phyloP scores from a whole-genome alignment of 208 protist species.

The Acanthamoeba healyi region DNA sequence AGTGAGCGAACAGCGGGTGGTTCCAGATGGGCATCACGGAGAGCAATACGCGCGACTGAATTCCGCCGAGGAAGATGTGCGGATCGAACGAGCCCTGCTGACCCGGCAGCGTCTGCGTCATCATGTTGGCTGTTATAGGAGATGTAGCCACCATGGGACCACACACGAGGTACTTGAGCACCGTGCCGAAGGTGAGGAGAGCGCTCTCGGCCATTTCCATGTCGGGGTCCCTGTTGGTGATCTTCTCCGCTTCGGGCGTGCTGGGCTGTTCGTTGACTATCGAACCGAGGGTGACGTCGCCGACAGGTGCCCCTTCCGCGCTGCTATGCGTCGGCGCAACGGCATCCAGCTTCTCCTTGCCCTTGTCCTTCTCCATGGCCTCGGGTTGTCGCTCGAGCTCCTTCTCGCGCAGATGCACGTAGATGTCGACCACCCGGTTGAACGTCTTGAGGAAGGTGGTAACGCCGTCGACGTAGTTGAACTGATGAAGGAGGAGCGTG shows the following conservation, averaged over 20 bases:
- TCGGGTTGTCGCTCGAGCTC: conserved; percentile 35
- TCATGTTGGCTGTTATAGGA: conserved; percentile 41
- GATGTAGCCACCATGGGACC: conserved; percentile 55
- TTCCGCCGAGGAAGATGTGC: conserved; percentile 44
- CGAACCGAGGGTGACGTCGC: not conserved
- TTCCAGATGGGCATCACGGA: conserved; percentile 71
- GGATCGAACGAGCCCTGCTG: conserved; percentile 67
- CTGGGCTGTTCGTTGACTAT: not conserved
- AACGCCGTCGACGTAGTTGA: conserved; percentile 68
- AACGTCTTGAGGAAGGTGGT: conserved; percentile 13
- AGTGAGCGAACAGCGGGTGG: conserved; percentile 38
- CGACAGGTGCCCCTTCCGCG: not conserved
- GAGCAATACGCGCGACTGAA: conserved; percentile 33
- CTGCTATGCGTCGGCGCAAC: not conserved
- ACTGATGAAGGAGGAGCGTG: conserved; percentile 70
- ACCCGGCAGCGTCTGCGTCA: conserved; percentile 63
- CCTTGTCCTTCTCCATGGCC: conserved; percentile 21
- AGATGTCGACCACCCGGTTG: conserved; percentile 33
- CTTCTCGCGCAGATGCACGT: conserved; percentile 21
- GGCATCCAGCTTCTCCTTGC: conserved; percentile 35
- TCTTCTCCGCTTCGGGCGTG: not conserved
- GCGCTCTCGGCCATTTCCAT: conserved; percentile 28
- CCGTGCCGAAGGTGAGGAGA: conserved; percentile 67
- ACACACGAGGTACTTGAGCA: conserved; percentile 61
- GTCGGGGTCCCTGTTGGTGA: not conserved